Evolutionary conservation across 192 early-diverging fungal species (phyloP), one percentile per base, ranked within the genome.

Genomic region (Rhizophagus clarus): DNA sequence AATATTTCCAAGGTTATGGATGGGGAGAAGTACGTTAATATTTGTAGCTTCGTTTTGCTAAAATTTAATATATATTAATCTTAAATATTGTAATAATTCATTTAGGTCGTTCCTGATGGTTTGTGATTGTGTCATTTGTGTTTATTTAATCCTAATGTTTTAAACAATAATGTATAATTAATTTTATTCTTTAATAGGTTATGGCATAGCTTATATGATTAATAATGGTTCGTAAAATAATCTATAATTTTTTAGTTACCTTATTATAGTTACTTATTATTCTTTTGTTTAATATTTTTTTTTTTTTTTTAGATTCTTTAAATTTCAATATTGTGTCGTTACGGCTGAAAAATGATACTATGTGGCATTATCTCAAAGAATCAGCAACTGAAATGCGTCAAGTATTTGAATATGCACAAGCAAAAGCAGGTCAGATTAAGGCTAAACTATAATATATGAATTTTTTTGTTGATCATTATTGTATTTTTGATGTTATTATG

Each of bases 141-240:
- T 3, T 51, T 51, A 51, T 17, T 17, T 51, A 51, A 17, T 20
- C 34, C 34, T 37, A 37, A 37, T 51, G 15, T 17, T n/a, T 20
- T 9, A 51, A 51, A 3, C 15, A 11, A 45, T 20, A 15, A 17
- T 4, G 17, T 51, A 51, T 51, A 17, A 51, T 51, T 3, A 20
- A 51, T 20, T 51, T 51, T 51, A 51, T 20, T 20, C 34, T 51
- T 51, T 51, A 14, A 51, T 51, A 51, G 49, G 49, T 10, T 98
- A 93, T 79, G 97, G 97, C 74, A 84, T 95, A 74, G 96, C 97
- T 11, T 98, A 98, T 86, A 97, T 97, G 90, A 92, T 99, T 80
- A 96, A 96, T 87, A 88, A 92, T 51, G 49, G 49, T 51, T 51
- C 49, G 49, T 51, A 15, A 51, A 17, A 3, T 51, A 51, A 17